Evolutionary conservation across 192 early-diverging fungal species (phyloP), one percentile per base, ranked within the genome.

Genomic region (Coemansia sp.): DNA sequence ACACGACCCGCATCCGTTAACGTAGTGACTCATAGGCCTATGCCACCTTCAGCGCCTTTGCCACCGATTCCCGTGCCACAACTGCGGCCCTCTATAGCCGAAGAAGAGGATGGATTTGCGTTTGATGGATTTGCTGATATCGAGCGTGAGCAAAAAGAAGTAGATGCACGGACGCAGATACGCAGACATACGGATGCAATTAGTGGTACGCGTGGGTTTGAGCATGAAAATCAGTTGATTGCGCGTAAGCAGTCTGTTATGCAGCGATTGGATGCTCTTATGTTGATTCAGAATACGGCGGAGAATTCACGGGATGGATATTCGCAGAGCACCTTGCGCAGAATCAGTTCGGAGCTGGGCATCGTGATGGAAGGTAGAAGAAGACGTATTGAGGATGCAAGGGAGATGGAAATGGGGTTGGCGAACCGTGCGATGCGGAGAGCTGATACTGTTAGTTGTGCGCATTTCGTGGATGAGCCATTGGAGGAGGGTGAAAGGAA

Each of bases 291-390:
- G 38, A 83, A 83, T 50, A 83, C 80, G 0, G 72, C 67, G 3
- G 75, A 76, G 60, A 83, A 83, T 67, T 74, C 80, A 38, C 75
- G 80, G 40, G 75, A 77, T 38, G 80, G 80, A 7, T 59, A 68
- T 16, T 67, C 71, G 1, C 64, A 75, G 14, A 61, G 72, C 31
- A 71, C 71, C 0, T 34, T 83, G 72, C 75, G 80, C 10, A 61
- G 80, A 2, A 66, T 83, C 64, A 83, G 75, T 61, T 77, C 75
- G 5, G 80, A 83, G 58, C 40, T 83, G 0, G 69, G 66, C 56
- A 64, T 82, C 57, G 33, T 82, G 17, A 67, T 73, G 63, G 69
- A 75, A 31, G 69, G 69, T 2, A 58, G 69, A 8, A 33, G 67
- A 11, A 57, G 61, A 7, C 62, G 76, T 1, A 31, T 69, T 22